Conservation (phyloP, 768 basidiomycete genomes). For the Austroboletus eburneus region DNA sequence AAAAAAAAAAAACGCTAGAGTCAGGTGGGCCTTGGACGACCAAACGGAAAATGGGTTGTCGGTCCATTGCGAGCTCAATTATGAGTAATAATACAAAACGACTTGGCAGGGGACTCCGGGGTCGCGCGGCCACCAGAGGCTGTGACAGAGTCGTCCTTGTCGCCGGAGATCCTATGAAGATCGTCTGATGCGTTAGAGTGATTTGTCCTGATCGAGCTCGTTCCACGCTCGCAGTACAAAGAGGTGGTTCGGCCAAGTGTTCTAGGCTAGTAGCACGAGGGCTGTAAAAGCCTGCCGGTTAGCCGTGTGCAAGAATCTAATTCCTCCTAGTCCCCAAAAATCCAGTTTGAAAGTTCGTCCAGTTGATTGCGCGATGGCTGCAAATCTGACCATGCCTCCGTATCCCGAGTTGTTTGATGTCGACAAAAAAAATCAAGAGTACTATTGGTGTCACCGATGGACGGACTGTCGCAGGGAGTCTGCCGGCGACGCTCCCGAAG, state of each 20-base stretch:
- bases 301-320: constrained; percentile 17
- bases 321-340: constrained; percentile 10
- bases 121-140: constrained; percentile 18
- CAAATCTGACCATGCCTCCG: constrained; percentile 26
- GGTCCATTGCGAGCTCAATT: constrained; percentile 22
- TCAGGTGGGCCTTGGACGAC: constrained; percentile 20
- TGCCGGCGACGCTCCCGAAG: constrained; percentile 27
- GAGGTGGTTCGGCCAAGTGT: constrained; percentile 8
- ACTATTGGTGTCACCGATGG: constrained; percentile 25
- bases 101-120: constrained; percentile 8
- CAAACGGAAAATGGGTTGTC: constrained; percentile 9
- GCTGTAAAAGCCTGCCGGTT: constrained; percentile 10
- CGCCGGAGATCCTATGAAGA: constrained; percentile 23
- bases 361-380: constrained; percentile 19
- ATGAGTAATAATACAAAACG: constrained; percentile 35
- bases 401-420: constrained; percentile 24
- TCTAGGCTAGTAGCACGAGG: constrained; percentile 5
- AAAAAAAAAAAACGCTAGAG: constrained; percentile 19
- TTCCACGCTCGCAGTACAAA: constrained; percentile 23
- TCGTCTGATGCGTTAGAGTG: constrained; percentile 17
- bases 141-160: constrained; percentile 14
- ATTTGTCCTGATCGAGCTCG: constrained; percentile 17
- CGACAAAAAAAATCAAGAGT: constrained; percentile 30
- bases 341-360: constrained; percentile 26
- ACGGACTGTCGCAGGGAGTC: constrained; percentile 31